These are phyloP conservation scores for Sarcomyxa edulis DNA, from an alignment of 768 basidiomycete species.

Conservation along the genomic window DNA sequence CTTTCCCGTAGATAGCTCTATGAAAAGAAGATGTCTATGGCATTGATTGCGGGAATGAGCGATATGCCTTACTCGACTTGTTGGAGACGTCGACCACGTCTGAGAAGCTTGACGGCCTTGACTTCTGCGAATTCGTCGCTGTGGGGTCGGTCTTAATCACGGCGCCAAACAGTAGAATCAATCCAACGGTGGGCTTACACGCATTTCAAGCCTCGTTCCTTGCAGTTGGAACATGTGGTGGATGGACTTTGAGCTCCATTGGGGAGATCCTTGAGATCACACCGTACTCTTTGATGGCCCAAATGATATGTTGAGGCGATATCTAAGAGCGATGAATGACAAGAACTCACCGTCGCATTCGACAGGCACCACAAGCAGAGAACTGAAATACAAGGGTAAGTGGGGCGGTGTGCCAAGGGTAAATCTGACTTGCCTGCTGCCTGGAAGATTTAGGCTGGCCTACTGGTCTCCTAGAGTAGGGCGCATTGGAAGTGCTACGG, in stretches of 20 bases:
- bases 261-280: constrained; percentile 84
- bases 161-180: not conserved
- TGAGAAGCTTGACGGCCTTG: constrained; percentile 81
- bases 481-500: constrained; percentile 26
- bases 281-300: constrained; percentile 79
- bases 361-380: constrained; percentile 92
- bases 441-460: constrained; percentile 72
- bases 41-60: constrained; percentile 2
- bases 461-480: constrained; percentile 44
- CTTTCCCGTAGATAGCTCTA: constrained; percentile 78
- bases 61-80: constrained; percentile 68
- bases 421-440: too few species aligned
- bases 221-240: constrained; percentile 82
- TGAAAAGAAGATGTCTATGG: constrained; percentile 7
- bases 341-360: constrained; percentile 66
- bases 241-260: constrained; percentile 39
- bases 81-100: constrained; percentile 74
- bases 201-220: constrained; percentile 86
- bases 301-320: constrained; percentile 6
- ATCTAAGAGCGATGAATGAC: constrained; percentile 4
- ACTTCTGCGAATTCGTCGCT: constrained; percentile 92
- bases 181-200: constrained; percentile 55
- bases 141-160: too few species aligned
- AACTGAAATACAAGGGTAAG: too few species aligned
- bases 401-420: too few species aligned